phyloP scores from a whole-genome alignment of 2,329 filamentous ascomycete genomes.

The Aspergillus floridensis region DNA sequence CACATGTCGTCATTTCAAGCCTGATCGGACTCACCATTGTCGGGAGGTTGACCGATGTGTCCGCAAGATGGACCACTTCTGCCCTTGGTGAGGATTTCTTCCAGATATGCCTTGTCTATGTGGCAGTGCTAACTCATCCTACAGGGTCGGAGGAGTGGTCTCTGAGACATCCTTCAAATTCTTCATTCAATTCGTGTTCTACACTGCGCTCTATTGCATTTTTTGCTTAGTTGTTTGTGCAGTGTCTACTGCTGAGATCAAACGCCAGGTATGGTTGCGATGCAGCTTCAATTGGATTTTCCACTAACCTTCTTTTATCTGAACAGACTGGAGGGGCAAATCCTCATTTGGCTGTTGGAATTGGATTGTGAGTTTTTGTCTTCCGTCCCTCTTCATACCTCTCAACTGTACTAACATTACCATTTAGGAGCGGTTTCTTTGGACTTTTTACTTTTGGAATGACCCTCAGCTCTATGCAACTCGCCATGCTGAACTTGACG shows the following conservation, averaged over 20 bases:
- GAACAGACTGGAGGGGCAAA: constrained; percentile 45
- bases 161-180: constrained; percentile 86
- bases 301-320: constrained; percentile 13
- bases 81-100: constrained; percentile 62
- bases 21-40: constrained; percentile 83
- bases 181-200: constrained; percentile 83
- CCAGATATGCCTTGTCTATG: not conserved
- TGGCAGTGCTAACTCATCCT: constrained; percentile 12
- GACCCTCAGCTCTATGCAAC: constrained; percentile 68
- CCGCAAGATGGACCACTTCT: constrained; percentile 91
- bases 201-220: constrained; percentile 65
- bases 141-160: constrained; percentile 85
- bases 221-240: constrained; percentile 63
- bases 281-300: not conserved
- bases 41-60: constrained; percentile 79
- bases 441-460: constrained; percentile 77
- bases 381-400: not conserved
- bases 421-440: constrained; percentile 61
- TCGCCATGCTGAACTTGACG: constrained; percentile 71
- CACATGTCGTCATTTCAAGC: constrained; percentile 80
- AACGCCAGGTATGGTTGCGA: constrained; percentile 40
- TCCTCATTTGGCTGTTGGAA: constrained; percentile 61
- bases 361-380: constrained; percentile 56
- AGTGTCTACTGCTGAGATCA: constrained; percentile 60
- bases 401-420: constrained; percentile 13